Base-by-base conservation (phyloP, 345 rosid species). In the Anacardium occidentale region DNA sequence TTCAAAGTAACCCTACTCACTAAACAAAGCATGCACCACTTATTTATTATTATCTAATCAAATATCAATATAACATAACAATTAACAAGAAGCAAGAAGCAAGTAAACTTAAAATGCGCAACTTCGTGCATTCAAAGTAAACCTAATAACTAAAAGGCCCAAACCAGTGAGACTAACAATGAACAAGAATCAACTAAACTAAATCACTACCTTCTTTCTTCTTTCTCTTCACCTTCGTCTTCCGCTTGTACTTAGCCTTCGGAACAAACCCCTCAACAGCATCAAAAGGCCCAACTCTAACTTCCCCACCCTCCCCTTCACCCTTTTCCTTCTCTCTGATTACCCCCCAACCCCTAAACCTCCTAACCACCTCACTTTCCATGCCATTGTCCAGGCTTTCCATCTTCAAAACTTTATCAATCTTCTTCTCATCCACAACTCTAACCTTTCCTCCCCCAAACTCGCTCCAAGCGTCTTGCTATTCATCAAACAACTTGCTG, bases 241-340 rank as follows among this genome's bases (percentile, higher is more conserved):
- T 58, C 9, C 15, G 18, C 32, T 62, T 62, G 4, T 18, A 18
- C 34, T 29, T 64, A 5, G 9, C 34, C n/a, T 73, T 77, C 3
- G 97, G 98, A 76, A 91, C 89, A 80, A 92, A 90, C 63, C 99
- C 98, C 81, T 94, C 97, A 72, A 94, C 86, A 37, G 98, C 94
- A 82, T 83, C 79, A 13, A 94, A 87, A 45, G 94, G 88, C 69
- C 97, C 97, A 72, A n/a, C 73, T 74, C 75, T 87, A 88, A 86
- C 64, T 84, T 62, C 59, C 85, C 86, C 56, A 75, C 51, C 52
- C 69, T 61, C 70, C 10, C n/a, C 61, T 26, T 70, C 85, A 42
- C 34, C 69, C 37, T 87, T 89, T 87, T 90, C 97, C 42, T 68
- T 91, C 75, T 78, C 82, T 15, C 65, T 69, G 66, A 67, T 68